Conservation (phyloP, 148 eudicot genomes). For the Camellia sinensis region DNA sequence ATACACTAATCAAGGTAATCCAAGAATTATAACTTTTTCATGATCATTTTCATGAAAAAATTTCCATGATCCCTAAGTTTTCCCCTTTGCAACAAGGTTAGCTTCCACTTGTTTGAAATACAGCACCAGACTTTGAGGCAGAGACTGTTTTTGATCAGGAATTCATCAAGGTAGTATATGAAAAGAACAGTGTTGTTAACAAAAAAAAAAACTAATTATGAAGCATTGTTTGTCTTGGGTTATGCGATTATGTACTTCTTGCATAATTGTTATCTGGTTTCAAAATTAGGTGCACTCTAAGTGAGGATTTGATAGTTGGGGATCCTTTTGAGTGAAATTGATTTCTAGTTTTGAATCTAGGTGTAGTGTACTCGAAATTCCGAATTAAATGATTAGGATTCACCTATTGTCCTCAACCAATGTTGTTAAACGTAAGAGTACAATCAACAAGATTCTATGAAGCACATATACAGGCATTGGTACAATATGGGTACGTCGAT, state of each 20-base stretch:
- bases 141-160: constrained; percentile 98
- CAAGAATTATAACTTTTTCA: no score
- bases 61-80: no score
- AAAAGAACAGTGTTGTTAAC: background rate
- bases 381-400: background rate
- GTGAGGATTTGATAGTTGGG: background rate
- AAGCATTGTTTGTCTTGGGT: background rate
- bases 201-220: no score
- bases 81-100: constrained; percentile 47
- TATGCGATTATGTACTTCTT: background rate
- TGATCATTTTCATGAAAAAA: no score
- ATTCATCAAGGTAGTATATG: constrained; percentile 64
- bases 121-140: constrained; percentile 90
- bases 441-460: no score
- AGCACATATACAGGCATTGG: no score
- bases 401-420: background rate
- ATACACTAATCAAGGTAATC: no score
- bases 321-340: background rate
- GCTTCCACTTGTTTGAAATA: constrained; percentile 81
- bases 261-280: background rate
- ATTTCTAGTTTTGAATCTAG: background rate
- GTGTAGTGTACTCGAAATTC: background rate
- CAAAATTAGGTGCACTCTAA: background rate
- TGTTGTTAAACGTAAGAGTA: background rate
- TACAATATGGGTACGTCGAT: no score